Base-by-base conservation (phyloP, 1,284 basidiomycete genomes). In the Cryptococcus sp. region DNA sequence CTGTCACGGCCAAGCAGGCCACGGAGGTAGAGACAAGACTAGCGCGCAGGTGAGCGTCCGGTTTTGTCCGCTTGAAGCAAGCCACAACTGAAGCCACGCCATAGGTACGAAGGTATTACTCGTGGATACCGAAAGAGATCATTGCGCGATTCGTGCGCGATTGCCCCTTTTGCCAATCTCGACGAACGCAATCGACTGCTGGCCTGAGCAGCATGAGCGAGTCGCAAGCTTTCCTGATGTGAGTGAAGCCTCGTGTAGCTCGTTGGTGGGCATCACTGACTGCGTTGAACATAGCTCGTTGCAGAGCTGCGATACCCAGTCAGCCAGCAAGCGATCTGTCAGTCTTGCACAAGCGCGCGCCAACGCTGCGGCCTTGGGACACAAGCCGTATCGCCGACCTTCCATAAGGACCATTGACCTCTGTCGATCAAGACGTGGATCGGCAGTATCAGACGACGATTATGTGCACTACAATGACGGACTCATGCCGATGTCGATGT, bases 121-220 rank as follows among this genome's bases (percentile, higher is more conserved):
- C 87, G 11, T 90, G 88, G 86, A 84, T 91, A 45, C 89, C 89
- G 16, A 90, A 89, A 75, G 87, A 87, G 68, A 84, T 91, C 50
- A 84, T 89, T 51, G 84, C 87, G 8, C 84, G 84, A 58, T 91
- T 90, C 69, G 85, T 90, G 71, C 86, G 86, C 70, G 82, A 82
- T 25, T 91, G 89, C 71, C 88, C 88, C 10, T 86, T 86, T 11
- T 91, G 89, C 47, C 60, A 64, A 44, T 57, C 59, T 2, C 58
- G 62, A 23, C 45, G 62, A 16, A 67, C 60, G 25, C 59, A 60
- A 40, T 56, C 60, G 19, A 56, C 57, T 19, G 54, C 59, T 10
- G 53, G 52, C 22, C 41, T 57, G 25, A 57, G 56, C 22, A 52
- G 49, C 49, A 59, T 66, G 62, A 50, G 59, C 19, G 51, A 61